phyloP scores from a whole-genome alignment of 2,329 filamentous ascomycete genomes.

The Fusarium mangiferae region DNA sequence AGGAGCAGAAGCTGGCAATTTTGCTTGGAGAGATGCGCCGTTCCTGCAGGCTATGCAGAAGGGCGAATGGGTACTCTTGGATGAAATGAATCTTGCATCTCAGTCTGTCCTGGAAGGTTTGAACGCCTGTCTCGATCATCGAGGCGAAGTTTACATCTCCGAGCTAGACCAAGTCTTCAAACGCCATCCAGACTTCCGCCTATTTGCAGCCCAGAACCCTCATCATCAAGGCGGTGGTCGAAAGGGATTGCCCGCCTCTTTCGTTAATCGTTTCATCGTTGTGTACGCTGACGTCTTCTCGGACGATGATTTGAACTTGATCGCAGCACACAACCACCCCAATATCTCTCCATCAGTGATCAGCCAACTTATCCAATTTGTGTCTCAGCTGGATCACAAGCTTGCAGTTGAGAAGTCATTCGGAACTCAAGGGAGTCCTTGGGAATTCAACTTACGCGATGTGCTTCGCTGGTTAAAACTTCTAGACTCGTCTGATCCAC shows the following conservation, averaged over 20 bases:
- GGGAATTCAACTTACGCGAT: conserved; percentile 96
- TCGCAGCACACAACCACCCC: conserved; percentile 83
- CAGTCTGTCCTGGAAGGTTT: conserved; percentile 96
- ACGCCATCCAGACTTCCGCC: conserved; percentile 87
- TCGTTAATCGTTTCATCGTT: conserved; percentile 97
- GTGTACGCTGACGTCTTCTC: conserved; percentile 95
- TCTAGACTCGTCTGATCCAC: conserved; percentile 59
- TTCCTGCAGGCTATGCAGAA: conserved; percentile 97
- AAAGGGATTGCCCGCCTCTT: conserved; percentile 93
- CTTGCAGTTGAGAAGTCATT: conserved; percentile 70
- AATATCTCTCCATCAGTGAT: conserved; percentile 68
- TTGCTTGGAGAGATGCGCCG: conserved; percentile 94
- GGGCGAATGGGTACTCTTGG: conserved; percentile 94
- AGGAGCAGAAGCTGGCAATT: conserved; percentile 88
- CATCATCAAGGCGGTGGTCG: conserved; percentile 96
- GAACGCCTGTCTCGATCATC: conserved; percentile 95
- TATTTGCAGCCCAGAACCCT: conserved; percentile 97
- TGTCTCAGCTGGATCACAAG: conserved; percentile 80
- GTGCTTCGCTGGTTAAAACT: conserved; percentile 88
- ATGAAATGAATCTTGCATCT: conserved; percentile 98
- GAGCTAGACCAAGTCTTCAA: conserved; percentile 95
- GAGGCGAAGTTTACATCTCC: conserved; percentile 94
- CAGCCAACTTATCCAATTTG: conserved; percentile 77
- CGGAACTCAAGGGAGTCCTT: conserved; percentile 77
- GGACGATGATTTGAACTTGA: conserved; percentile 81